These are phyloP conservation scores for Discostella stelligeroides DNA, from an alignment of 108 stramenopile species.

Conservation along the genomic window DNA sequence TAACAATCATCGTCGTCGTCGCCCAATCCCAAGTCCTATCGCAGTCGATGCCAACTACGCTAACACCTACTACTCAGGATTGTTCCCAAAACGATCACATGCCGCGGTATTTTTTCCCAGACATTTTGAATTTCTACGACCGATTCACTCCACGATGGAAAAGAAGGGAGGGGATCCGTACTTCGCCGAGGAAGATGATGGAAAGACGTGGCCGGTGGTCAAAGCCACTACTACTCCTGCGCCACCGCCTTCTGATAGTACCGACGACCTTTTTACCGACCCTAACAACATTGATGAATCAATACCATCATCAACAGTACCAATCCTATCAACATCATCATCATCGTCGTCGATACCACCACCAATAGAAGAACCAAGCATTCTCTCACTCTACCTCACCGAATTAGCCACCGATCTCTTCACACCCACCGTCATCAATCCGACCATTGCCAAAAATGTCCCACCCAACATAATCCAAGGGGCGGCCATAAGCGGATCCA, in stretches of 20 bases:
- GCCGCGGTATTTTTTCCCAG: neutral
- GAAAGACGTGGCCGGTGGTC: neutral
- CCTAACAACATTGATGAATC: neutral
- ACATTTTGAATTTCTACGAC: neutral
- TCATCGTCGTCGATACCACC: neutral
- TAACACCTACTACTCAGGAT: too few species aligned
- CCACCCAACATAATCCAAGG: conserved; percentile 62
- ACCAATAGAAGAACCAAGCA: neutral
- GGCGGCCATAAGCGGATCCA: conserved; percentile 57
- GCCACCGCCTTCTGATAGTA: too few species aligned
- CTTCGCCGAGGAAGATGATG: neutral
- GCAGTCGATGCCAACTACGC: too few species aligned
- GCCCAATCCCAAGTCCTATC: too few species aligned
- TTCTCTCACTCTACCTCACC: conserved; percentile 4
- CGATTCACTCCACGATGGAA: neutral
- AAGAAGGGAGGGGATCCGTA: neutral
- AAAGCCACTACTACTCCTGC: too few species aligned
- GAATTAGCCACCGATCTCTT: too few species aligned
- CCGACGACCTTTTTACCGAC: too few species aligned
- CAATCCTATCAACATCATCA: neutral
- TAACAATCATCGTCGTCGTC: too few species aligned
- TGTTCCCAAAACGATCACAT: too few species aligned
- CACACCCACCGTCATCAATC: conserved; percentile 24
- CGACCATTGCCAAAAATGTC: conserved; percentile 60
- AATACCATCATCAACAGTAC: conserved; percentile 19